These are phyloP conservation scores for Neocallimastix lanati DNA, from an alignment of 192 early-diverging fungal species.

Conservation along the genomic window DNA sequence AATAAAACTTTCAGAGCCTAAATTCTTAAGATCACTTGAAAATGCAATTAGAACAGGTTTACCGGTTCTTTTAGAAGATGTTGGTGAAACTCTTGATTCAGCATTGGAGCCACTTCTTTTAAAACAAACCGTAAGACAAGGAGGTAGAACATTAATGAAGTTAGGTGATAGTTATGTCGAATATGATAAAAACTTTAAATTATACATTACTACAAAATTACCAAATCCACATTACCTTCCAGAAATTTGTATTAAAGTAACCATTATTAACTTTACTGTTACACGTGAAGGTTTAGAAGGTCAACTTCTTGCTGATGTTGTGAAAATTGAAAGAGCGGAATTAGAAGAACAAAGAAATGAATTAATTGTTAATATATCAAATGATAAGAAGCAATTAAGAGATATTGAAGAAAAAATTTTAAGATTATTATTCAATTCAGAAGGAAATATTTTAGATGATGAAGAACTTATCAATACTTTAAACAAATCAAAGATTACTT, in stretches of 20 bases:
- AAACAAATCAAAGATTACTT: slow-evolving; percentile 46
- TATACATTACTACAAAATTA: slow-evolving; percentile 43
- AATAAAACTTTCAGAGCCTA: slow-evolving; percentile 12
- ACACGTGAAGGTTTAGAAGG: slow-evolving; percentile 35
- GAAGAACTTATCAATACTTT: slow-evolving; percentile 43
- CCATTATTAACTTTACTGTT: slow-evolving; percentile 48
- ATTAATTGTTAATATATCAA: slow-evolving; percentile 34
- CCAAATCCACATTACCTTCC: slow-evolving; percentile 43
- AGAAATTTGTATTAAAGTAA: slow-evolving; percentile 44
- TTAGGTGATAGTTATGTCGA: slow-evolving; percentile 41
- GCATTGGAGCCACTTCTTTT: slow-evolving; percentile 37
- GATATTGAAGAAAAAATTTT: slow-evolving; percentile 47
- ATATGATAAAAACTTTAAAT: slow-evolving; percentile 43
- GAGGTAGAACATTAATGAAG: slow-evolving; percentile 38
- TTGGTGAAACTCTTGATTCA: slow-evolving; percentile 38
- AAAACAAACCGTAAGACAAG: slow-evolving; percentile 39
- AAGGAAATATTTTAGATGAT: slow-evolving; percentile 50
- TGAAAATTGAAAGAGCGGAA: slow-evolving; percentile 33
- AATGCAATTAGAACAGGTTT: slow-evolving; percentile 39
- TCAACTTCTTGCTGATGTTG: slow-evolving; percentile 38
- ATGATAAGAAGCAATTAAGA: slow-evolving; percentile 36
- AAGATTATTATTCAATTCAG: slow-evolving; percentile 32
- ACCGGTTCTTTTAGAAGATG: slow-evolving; percentile 38
- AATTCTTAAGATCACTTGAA: slow-evolving; percentile 36
- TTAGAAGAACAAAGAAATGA: slow-evolving; percentile 40